Evolutionary conservation across 108 stramenopile genomes (phyloP), one percentile per base, ranked within the genome.

Genomic region (Skeletonema grethae): DNA sequence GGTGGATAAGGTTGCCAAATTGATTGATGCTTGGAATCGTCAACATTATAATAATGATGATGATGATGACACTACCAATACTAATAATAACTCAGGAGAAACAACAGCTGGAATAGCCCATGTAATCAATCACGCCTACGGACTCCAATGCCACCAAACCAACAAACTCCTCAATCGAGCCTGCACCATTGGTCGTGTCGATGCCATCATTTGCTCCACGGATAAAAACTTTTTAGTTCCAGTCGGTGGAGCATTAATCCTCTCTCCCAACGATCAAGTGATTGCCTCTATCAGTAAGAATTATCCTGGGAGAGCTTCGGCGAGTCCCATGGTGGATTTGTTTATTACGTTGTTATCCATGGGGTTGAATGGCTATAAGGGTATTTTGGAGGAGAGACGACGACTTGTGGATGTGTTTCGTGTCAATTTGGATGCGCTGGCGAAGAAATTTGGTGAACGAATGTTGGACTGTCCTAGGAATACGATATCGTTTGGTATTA

Each of bases 141-240:
- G 99, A 35, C 79, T 98, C 18, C 98, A 99, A 80, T 98, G 98
- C 61, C 48, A 73, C 18, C 55, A 66, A 15, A 93, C 90, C 0
- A 74, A 84, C 83, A 90, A 93, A 69, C 84, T 90, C 1, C 78
- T 94, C 43, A 90, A 90, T 70, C 85, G 95, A 56, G 94, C 94
- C 11, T 93, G 89, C 57, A 84, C 84, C 2, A 83, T 97, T n/a
- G 97, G 97, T 8, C 84, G 95, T 20, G 99, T 99, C 2, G 99
- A 99, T 87, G 95, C 95, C 57, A 86, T 99, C 24, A 95, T 99
- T 13, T 97, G 95, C 68, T 96, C 95, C 25, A 98, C 97, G 0
- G 99, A 99, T 79, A 99, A 99, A 83, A 99, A 99, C 70, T 98
- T 99, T 85, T 62, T 98, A 67, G 98, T 99, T 10, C 99, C 99